Evolutionary conservation across 306 rosid genomes (phyloP), one percentile per base, ranked within the genome.

Genomic region (Castanea sativa): DNA sequence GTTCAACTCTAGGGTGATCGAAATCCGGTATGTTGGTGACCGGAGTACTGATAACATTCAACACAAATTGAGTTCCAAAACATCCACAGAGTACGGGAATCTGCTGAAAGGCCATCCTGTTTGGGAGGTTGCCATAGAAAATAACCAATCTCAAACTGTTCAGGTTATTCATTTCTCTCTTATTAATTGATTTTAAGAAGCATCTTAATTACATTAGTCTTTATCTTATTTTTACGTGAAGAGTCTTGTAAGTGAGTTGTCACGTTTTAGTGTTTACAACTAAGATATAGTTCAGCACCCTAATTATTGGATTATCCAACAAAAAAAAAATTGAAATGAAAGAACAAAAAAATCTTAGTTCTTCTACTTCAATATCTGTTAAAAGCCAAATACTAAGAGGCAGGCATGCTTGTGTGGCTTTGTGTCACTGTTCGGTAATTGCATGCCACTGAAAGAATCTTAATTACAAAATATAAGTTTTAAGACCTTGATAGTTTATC

Each of bases 1-100:
- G 82, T 86, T 87, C 73, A 85, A 86, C 45, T 87, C 89, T 0
- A 89, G 30, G 70, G 94, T 86, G 30, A 84, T 88, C 0, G 87
- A 78, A 32, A 53, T 91, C 72, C 90, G 83, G 12, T 88, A 79
- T 38, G 64, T 82, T 20, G 86, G 86, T 32, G 52, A 10, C 21
- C 18, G 13, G 4, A 38, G 8, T 14, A 4, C 21, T 6, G 70
- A 64, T 15, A 5, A 6, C 45, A 64, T 49, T 13, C 53, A 49
- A 16, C 16, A 11, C 16, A 49, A 11, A 12, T 49, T 49, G 53
- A 49, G 5, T 49, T 49, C 53, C 53, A 13, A 49, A 49, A 49
- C 53, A 10, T 49, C 55, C 2, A 74, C 59, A 12, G 78, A 81
- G 23, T 83, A 73, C 16, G 91, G 91, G 21, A 16, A 4, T 18